These are phyloP conservation scores for Colletotrichum truncatum DNA, from an alignment of 2,329 filamentous ascomycete species.

Conservation along the genomic window DNA sequence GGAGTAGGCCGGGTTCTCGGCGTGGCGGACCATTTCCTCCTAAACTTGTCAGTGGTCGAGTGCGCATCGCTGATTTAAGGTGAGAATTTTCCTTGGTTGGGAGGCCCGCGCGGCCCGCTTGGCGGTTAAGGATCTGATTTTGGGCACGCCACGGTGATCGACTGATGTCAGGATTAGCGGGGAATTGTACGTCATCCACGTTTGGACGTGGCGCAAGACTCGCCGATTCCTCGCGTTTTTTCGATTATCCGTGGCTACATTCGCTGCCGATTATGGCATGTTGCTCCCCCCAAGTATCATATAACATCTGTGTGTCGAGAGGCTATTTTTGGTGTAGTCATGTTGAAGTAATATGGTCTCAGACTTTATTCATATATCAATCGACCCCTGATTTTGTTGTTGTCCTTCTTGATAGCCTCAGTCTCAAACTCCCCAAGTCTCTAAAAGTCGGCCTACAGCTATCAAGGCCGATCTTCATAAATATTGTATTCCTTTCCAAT, in stretches of 20 bases:
- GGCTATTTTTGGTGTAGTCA: neutral
- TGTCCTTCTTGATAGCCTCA: too few species aligned
- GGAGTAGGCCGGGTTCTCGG: neutral
- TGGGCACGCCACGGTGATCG: constrained; percentile 1
- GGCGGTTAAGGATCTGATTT: neutral
- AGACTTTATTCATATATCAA: neutral
- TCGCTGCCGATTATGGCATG: neutral
- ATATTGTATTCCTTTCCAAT: too few species aligned
- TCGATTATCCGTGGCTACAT: neutral
- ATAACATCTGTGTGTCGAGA: neutral
- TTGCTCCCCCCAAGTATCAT: neutral
- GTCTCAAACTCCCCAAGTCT: too few species aligned
- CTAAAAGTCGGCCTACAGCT: too few species aligned
- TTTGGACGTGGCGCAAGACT: constrained; percentile 1
- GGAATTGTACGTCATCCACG: constrained; percentile 19
- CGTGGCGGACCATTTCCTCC: constrained; percentile 18
- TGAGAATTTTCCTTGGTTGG: neutral
- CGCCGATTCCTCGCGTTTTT: neutral
- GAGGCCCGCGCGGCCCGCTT: constrained; percentile 23
- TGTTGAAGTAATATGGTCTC: constrained; percentile 7
- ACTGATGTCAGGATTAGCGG: constrained; percentile 14
- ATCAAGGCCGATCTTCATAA: too few species aligned
- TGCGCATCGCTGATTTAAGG: neutral
- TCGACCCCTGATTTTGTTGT: neutral
- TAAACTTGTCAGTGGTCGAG: neutral